Evolutionary conservation across 176 grass and related monocot genomes (phyloP).

Genomic region (Oryza punctata): DNA sequence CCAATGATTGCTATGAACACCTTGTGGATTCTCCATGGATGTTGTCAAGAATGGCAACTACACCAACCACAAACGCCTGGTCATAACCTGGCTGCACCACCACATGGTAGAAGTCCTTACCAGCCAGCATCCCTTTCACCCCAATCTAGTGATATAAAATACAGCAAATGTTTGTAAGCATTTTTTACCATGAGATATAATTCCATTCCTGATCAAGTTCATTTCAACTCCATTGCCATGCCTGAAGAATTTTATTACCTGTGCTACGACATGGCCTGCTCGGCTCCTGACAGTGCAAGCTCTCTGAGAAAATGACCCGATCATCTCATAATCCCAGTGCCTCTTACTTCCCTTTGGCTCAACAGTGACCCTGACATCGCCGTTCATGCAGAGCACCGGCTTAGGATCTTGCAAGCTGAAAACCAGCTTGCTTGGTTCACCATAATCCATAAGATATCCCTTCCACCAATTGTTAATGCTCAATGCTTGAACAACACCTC

Average conservation of each 20-base stretch:
- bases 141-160: constrained; percentile 52
- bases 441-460: constrained; percentile 69
- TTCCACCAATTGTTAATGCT: constrained; percentile 72
- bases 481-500: constrained; percentile 70
- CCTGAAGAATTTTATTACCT: constrained; percentile 44
- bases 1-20: constrained; percentile 43
- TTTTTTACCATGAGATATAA: neutral
- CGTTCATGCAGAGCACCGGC: constrained; percentile 50
- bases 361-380: constrained; percentile 49
- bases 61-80: constrained; percentile 77
- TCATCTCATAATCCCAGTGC: constrained; percentile 77
- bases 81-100: constrained; percentile 86
- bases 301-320: constrained; percentile 71
- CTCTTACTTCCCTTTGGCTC: constrained; percentile 57
- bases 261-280: constrained; percentile 65
- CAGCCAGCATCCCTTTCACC: constrained; percentile 63
- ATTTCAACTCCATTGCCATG: neutral
- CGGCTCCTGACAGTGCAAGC: constrained; percentile 66
- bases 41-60: constrained; percentile 91
- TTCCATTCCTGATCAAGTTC: neutral
- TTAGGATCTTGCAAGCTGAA: constrained; percentile 84
- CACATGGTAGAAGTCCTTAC: constrained; percentile 83
- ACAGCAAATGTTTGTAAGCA: neutral
- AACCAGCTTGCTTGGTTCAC: constrained; percentile 54
- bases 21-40: constrained; percentile 85